phyloP scores from a whole-genome alignment of 257 asterid species.

The Petunia axillaris region DNA sequence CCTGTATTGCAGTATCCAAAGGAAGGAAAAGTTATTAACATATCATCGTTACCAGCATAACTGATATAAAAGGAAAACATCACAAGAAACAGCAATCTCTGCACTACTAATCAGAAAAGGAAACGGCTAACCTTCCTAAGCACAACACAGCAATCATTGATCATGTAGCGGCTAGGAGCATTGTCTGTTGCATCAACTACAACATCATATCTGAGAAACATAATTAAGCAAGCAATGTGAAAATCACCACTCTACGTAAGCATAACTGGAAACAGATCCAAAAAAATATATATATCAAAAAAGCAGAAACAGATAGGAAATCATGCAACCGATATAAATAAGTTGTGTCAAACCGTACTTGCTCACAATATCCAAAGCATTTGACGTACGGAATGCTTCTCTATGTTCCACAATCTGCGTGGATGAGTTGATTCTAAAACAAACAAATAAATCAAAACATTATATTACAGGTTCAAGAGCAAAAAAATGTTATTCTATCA shows the following conservation, averaged over 20 bases:
- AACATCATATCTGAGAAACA: slow-evolving; percentile 70
- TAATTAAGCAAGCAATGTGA: slow-evolving; percentile 31
- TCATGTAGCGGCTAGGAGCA: slow-evolving; percentile 96
- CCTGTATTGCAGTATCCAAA: not conserved
- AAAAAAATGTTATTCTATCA: slow-evolving; percentile 16
- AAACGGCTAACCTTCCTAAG: slow-evolving; percentile 76
- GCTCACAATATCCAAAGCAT: slow-evolving; percentile 80
- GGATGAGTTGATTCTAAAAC: slow-evolving; percentile 77
- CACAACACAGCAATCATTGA: slow-evolving; percentile 89
- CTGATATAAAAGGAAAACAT: not conserved
- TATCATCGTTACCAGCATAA: not conserved
- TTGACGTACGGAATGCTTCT: slow-evolving; percentile 83
- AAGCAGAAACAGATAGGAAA: not conserved
- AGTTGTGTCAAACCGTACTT: slow-evolving; percentile 50
- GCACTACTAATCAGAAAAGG: not conserved
- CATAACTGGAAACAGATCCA: not conserved
- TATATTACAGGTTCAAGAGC: not conserved
- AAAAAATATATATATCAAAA: too few relatives aligned
- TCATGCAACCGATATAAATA: not conserved
- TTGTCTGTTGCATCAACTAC: slow-evolving; percentile 98
- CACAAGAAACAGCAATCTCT: not conserved
- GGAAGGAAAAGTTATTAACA: not conserved
- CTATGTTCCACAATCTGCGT: slow-evolving; percentile 77
- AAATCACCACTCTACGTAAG: slow-evolving; percentile 10
- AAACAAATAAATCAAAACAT: slow-evolving; percentile 25